Conservation (phyloP, 352 stramenopile genomes). For the Globisporangium splendens region DNA sequence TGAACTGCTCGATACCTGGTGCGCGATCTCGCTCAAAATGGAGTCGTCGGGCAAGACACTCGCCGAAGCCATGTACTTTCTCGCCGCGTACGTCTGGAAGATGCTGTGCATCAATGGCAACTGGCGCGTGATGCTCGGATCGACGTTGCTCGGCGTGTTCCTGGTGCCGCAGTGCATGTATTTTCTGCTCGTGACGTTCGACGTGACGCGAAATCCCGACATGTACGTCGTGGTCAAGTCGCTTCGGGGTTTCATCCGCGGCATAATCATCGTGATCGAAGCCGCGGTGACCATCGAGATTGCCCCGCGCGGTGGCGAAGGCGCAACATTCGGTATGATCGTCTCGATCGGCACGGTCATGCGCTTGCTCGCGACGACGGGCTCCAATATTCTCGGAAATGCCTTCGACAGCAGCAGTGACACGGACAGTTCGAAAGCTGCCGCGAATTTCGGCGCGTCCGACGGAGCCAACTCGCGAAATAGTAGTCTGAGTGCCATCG, state of each 20-base stretch:
- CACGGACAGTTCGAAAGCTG: background rate
- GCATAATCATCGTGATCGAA: conserved; percentile 33
- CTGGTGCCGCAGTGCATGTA: conserved; percentile 39
- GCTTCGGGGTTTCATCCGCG: conserved; percentile 35
- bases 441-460: background rate
- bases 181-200: conserved; percentile 29
- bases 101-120: conserved; percentile 35
- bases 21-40: conserved; percentile 32
- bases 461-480: conserved; percentile 6
- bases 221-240: conserved; percentile 36
- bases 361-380: conserved; percentile 36
- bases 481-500: no score
- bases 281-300: conserved; percentile 45
- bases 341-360: conserved; percentile 53
- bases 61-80: conserved; percentile 34
- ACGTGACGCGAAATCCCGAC: conserved; percentile 22
- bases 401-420: conserved; percentile 27
- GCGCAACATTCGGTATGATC: conserved; percentile 46
- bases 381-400: conserved; percentile 42
- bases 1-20: conserved; percentile 39
- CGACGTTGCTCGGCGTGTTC: conserved; percentile 29
- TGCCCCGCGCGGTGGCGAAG: conserved; percentile 45
- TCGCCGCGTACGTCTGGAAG: conserved; percentile 43
- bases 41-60: conserved; percentile 48
- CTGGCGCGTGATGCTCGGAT: conserved; percentile 31